These are phyloP conservation scores for Coelastrella sp. DNA, from an alignment of 139 green algal genomes.

Conservation along the genomic window DNA sequence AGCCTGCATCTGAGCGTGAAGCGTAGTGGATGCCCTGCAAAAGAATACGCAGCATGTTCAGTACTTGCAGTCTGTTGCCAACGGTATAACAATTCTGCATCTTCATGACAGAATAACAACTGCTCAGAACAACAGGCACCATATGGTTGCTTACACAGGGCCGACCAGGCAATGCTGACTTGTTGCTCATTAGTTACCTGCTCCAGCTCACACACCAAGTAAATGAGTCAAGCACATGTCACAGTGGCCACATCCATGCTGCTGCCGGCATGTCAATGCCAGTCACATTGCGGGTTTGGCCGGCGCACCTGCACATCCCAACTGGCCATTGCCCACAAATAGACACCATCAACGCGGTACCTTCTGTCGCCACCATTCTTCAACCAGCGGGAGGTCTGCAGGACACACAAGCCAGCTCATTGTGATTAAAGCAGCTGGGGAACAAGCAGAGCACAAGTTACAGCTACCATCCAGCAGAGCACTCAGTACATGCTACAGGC, in stretches of 20 bases:
- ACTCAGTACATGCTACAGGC: no score
- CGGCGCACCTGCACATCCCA: conserved; percentile 39
- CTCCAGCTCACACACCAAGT: no score
- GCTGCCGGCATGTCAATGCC: neutral
- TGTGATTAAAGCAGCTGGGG: neutral
- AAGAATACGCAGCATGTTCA: neutral
- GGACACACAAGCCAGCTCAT: neutral
- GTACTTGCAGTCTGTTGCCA: no score
- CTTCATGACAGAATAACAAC: no score
- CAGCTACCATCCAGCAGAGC: neutral
- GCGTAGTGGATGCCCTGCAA: neutral
- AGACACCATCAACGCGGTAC: conserved; percentile 36
- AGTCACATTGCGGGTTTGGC: neutral
- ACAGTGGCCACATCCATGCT: neutral
- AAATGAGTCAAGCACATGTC: no score
- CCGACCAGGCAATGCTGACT: neutral
- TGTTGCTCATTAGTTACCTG: no score
- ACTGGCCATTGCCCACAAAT: conserved; percentile 28
- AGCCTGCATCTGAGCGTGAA: neutral
- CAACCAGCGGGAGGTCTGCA: conserved; percentile 38
- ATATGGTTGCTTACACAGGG: neutral
- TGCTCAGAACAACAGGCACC: neutral
- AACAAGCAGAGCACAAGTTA: neutral
- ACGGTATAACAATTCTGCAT: no score
- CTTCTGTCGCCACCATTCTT: conserved; percentile 17